These are phyloP conservation scores for Torulaspora microellipsoides DNA, from an alignment of 805 yeast genomes.

Conservation along the genomic window DNA sequence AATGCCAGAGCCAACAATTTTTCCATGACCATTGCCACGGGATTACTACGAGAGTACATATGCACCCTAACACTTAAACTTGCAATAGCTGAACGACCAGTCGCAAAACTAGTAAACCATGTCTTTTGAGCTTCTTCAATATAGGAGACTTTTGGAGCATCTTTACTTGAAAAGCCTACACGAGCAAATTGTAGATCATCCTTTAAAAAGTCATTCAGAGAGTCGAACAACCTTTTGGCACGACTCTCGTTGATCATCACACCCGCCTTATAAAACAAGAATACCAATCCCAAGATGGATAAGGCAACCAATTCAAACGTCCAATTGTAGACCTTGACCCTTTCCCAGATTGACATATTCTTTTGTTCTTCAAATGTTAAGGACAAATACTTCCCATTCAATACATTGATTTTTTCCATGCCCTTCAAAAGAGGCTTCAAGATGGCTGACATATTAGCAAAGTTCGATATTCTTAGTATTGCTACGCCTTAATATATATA, in stretches of 20 bases:
- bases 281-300: slow-evolving; percentile 46
- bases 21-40: slow-evolving; percentile 65
- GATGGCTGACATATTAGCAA: slow-evolving; percentile 11
- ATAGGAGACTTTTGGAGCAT: slow-evolving; percentile 33
- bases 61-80: slow-evolving; percentile 56
- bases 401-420: slow-evolving; percentile 18
- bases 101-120: slow-evolving; percentile 60
- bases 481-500: too few relatives aligned
- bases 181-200: slow-evolving; percentile 61
- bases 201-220: slow-evolving; percentile 48
- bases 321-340: slow-evolving; percentile 70
- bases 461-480: too few relatives aligned
- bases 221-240: slow-evolving; percentile 50
- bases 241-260: slow-evolving; percentile 49
- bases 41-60: slow-evolving; percentile 75
- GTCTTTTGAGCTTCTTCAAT: slow-evolving; percentile 34
- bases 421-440: slow-evolving; percentile 14
- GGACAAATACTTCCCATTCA: slow-evolving; percentile 32
- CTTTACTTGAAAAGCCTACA: slow-evolving; percentile 39
- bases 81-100: slow-evolving; percentile 80
- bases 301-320: slow-evolving; percentile 59
- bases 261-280: slow-evolving; percentile 54
- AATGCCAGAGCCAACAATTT: slow-evolving; percentile 52
- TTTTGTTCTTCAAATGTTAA: slow-evolving; percentile 48
- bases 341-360: slow-evolving; percentile 51